These are phyloP conservation scores for Nicotiana benthamiana DNA, from an alignment of 257 asterid genomes.

Conservation along the genomic window DNA sequence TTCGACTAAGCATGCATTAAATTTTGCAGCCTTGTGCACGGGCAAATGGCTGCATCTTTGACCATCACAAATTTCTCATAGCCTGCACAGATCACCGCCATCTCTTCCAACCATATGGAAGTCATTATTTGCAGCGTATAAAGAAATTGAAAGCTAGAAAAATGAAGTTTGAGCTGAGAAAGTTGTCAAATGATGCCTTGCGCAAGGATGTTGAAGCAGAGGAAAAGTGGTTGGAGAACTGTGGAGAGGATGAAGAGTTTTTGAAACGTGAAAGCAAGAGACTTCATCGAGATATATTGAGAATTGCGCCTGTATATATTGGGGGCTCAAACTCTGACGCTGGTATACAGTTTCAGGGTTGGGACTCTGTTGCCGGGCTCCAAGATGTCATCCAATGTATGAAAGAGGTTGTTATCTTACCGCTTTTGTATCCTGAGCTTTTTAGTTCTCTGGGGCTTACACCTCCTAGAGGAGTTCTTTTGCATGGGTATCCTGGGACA, in stretches of 20 bases:
- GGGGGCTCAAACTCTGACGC: conserved; percentile 61
- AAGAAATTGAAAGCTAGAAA: conserved; percentile 73
- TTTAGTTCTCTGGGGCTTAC: conserved; percentile 74
- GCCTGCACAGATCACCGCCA: conserved; percentile 94
- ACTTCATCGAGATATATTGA: conserved; percentile 84
- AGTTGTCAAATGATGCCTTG: conserved; percentile 64
- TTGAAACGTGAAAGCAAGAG: conserved; percentile 97
- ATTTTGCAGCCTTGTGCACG: conserved; percentile 94
- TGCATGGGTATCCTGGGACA: conserved; percentile 99
- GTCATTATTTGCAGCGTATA: conserved; percentile 39
- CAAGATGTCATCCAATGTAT: conserved; percentile 90
- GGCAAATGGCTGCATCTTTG: conserved; percentile 80
- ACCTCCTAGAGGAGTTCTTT: conserved; percentile 97
- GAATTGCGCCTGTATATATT: conserved; percentile 88
- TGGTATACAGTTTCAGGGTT: conserved; percentile 58
- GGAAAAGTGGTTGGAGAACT: conserved; percentile 92
- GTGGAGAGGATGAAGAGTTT: conserved; percentile 99
- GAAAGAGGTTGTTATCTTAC: conserved; percentile 98
- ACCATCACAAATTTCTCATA: conserved; percentile 95
- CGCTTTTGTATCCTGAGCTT: conserved; percentile 86
- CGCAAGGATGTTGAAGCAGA: conserved; percentile 94
- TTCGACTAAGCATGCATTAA: neutral
- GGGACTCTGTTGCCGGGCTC: conserved; percentile 99
- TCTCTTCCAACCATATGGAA: conserved; percentile 87
- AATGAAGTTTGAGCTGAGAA: conserved; percentile 66